Percentiles rank a stretch among this genome's conserved stretches.
These are phyloP conservation scores for Boletus vermiculosoides DNA, from an alignment of 768 basidiomycete genomes.

Conservation along the genomic window DNA sequence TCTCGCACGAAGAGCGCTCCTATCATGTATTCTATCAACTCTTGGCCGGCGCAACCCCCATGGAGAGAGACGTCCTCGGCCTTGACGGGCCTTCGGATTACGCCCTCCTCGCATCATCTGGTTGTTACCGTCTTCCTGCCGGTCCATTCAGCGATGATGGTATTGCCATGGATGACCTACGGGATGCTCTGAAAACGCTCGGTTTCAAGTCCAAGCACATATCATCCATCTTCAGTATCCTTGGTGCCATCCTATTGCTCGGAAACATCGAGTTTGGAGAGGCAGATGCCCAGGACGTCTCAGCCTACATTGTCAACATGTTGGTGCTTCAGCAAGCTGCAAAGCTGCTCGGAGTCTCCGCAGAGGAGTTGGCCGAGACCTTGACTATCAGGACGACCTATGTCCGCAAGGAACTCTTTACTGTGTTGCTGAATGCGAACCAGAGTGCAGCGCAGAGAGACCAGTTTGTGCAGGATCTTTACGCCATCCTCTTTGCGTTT, in stretches of 20 bases:
- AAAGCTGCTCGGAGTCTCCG: conserved; percentile 48
- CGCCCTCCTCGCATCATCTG: conserved; percentile 54
- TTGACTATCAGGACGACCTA: conserved; percentile 59
- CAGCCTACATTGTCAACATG: conserved; percentile 48
- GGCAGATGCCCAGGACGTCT: conserved; percentile 52
- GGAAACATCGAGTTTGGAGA: conserved; percentile 60
- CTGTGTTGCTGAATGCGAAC: conserved; percentile 49
- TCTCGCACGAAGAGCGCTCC: conserved; percentile 59
- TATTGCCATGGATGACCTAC: conserved; percentile 55
- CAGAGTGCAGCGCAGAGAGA: conserved; percentile 56
- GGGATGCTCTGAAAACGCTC: conserved; percentile 52
- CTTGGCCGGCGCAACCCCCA: conserved; percentile 54
- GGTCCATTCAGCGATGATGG: conserved; percentile 63
- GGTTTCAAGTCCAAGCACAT: conserved; percentile 64
- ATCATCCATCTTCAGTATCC: conserved; percentile 51
- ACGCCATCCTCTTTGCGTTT: conserved; percentile 62
- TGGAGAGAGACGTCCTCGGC: conserved; percentile 50
- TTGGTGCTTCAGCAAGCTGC: conserved; percentile 50
- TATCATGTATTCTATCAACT: conserved; percentile 70
- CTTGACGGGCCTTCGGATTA: conserved; percentile 62
- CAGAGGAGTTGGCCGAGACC: conserved; percentile 53
- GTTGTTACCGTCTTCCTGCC: conserved; percentile 61
- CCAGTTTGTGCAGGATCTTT: conserved; percentile 54
- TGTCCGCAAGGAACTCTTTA: conserved; percentile 57
- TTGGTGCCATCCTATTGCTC: conserved; percentile 54